Base-by-base conservation (phyloP, 2,329 filamentous ascomycete species). In the Xylaria polymorpha region DNA sequence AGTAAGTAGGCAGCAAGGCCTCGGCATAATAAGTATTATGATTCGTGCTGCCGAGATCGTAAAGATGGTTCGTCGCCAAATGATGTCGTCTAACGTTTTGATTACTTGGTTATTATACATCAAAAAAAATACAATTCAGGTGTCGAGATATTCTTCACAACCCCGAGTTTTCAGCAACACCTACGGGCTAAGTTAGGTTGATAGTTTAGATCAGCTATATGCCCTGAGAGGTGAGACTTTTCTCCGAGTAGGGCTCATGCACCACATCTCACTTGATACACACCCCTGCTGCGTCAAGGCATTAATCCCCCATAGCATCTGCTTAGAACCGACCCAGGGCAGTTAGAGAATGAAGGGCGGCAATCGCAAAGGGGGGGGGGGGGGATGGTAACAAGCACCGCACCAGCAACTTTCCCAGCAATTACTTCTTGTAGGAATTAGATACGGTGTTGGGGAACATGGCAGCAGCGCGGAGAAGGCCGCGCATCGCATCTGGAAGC, bases 401-500 rank as follows among this genome's bases (percentile, higher is more conserved):
- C 25, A 4, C 8, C 10, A 51, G n/a, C 14, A 29, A 18, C 5
- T 14, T 32, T 0, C 83, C 3, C 88, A 48, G 83, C 82, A 0
- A 79, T 86, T 15, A 86, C 85, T 15, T 70, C 60, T 68, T 70
- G 29, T 71, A 69, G 1, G 67, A 63, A 25, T 69, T 71, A 8
- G 71, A 67, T 1, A 71, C 66, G 7, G 63, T 71, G 44, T 77
- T 79, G 4, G 80, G 80, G 46, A 82, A 82, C 3, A 71, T 67
- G 7, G 74, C 71, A 1, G 80, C 80, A n/a, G 80, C 79, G 39
- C 78, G 74, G 59, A 78, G 80, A 4, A 80, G 69, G 20, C 76
- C 75, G 32, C 80, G 74, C 55, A 84, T 74, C 4, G 78, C 67
- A 0, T 77, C 75, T 0, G 83, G 83, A 44, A 85, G 75, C 10